Conservation (phyloP, 805 yeast genomes). For the Nadsonia fulvescens region DNA sequence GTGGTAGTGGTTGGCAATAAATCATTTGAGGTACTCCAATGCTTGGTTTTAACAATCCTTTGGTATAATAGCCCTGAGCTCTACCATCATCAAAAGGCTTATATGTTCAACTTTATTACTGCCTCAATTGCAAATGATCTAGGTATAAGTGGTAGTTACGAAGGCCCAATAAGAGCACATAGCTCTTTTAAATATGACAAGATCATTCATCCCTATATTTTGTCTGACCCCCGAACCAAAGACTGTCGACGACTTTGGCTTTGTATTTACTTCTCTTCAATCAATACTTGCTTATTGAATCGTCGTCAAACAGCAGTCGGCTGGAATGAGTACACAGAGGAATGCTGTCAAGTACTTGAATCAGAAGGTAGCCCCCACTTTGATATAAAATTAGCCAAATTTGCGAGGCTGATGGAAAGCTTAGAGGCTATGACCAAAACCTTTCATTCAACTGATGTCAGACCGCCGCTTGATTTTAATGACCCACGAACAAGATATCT, state of each 20-base stretch:
- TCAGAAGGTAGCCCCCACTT: constrained; percentile 16
- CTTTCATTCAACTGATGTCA: constrained; percentile 17
- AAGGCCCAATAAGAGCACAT: constrained; percentile 13
- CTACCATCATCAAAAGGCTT: constrained; percentile 62
- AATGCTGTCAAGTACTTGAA: constrained; percentile 35
- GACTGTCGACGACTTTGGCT: constrained; percentile 37
- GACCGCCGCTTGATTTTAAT: constrained; percentile 20
- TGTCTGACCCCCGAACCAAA: constrained; percentile 22
- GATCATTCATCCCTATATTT: constrained; percentile 21
- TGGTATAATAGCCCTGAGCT: constrained; percentile 82
- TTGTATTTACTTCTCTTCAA: constrained; percentile 40
- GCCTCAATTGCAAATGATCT: constrained; percentile 57
- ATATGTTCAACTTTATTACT: constrained; percentile 46
- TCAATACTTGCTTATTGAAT: constrained; percentile 46
- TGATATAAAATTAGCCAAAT: constrained; percentile 31
- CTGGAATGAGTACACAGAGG: constrained; percentile 36
- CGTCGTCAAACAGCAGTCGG: constrained; percentile 37
- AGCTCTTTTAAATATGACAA: constrained; percentile 12
- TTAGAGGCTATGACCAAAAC: constrained; percentile 36
- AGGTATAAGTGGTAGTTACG: constrained; percentile 40
- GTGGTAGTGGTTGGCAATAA: constrained; percentile 54
- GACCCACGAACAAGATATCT: constrained; percentile 24
- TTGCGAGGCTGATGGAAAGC: constrained; percentile 39
- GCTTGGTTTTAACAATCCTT: constrained; percentile 38
- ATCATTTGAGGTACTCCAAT: constrained; percentile 45